Evolutionary conservation across 257 asterid genomes (phyloP).

Genomic region (Nemophila menziesii): DNA sequence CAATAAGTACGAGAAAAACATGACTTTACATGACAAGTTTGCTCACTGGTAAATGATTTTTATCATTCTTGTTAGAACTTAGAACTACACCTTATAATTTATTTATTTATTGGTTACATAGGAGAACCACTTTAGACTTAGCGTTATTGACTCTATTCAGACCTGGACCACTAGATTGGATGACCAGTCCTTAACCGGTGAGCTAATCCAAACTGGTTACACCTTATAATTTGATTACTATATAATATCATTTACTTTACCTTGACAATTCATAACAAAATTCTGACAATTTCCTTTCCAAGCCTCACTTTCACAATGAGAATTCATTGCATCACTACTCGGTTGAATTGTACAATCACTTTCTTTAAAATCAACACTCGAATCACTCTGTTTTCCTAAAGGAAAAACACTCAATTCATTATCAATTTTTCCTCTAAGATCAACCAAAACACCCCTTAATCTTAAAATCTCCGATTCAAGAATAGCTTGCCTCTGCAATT

Average conservation of each 20-base stretch:
- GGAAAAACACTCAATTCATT: constrained; percentile 35
- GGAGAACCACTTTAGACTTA: no score
- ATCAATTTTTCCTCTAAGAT: constrained; percentile 37
- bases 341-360: constrained; percentile 11
- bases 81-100: no score
- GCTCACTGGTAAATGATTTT: no score
- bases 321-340: background rate
- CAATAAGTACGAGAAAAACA: no score
- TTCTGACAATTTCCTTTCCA: constrained; percentile 16
- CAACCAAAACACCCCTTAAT: constrained; percentile 38
- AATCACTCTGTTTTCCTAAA: constrained; percentile 15
- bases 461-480: constrained; percentile 40
- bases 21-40: no score
- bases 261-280: constrained; percentile 11
- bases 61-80: no score
- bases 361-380: constrained; percentile 4
- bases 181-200: no score
- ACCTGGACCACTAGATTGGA: no score
- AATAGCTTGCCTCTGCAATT: constrained; percentile 32
- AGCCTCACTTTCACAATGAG: constrained; percentile 6
- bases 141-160: no score
- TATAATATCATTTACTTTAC: constrained; percentile 5
- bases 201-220: no score
- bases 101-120: no score
- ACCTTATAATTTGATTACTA: no score